Evolutionary conservation across 306 rosid genomes (phyloP), one percentile per base, ranked within the genome.

Genomic region (Begonia loranthoides): DNA sequence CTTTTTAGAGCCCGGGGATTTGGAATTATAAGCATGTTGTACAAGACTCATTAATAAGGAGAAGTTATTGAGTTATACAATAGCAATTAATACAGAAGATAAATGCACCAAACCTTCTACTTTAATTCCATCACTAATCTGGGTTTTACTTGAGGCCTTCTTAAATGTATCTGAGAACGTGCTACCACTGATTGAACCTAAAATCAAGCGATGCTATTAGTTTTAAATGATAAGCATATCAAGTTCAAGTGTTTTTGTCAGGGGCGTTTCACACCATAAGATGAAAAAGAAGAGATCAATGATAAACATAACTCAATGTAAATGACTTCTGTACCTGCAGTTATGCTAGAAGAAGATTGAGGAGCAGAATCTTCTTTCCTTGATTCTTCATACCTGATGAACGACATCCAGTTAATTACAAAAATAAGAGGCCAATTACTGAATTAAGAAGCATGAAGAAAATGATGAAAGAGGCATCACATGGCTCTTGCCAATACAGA

Each of bases 331-430:
- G 58, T 81, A 88, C 95, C 96, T 52, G 86, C 64, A 43, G 66
- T 77, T 55, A 69, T 61, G 72, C 57, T 63, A 36, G 79, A 59
- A 17, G 69, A 58, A 22, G 72, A 63, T 67, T 64, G 73, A 54
- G 60, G 59, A 62, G 58, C 66, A 21, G 70, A 55, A 60, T 57
- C 71, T 52, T 49, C 62, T 59, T 66, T 75, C 63, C 59, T 73
- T 15, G 72, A 70, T 59, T 83, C 88, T 61, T 79, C 86, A 66
- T 54, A 65, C 45, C 94, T 88, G 80, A 61, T 43, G 33, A 59
- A 49, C 34, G 34, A 47, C 36, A 49, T 54, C 36, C 36, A 28
- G 9, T 14, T 1, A 63, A 67, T 76, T 69, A 69, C 65, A 65
- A 54, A 8, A 19, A 19, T 19, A 19, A 28, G 36, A 28, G 36